Conservation (phyloP, 768 basidiomycete genomes). For the Guyanaporus albipodus region DNA sequence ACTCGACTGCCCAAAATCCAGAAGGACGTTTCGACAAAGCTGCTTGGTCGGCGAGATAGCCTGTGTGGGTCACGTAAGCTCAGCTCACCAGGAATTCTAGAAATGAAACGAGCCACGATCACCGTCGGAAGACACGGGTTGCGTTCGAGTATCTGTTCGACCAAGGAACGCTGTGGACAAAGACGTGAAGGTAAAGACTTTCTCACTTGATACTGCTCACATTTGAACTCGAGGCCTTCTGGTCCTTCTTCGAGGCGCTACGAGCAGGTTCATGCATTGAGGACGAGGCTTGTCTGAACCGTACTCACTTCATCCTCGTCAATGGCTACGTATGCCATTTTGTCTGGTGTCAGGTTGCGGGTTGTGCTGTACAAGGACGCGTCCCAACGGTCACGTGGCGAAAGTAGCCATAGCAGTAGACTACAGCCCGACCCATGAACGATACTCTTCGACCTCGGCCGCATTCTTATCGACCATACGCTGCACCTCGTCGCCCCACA, state of each 20-base stretch:
- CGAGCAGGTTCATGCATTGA: not conserved
- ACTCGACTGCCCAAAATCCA: slow-evolving; percentile 79
- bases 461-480: slow-evolving; percentile 53
- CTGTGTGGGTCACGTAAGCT: slow-evolving; percentile 32
- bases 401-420: not conserved
- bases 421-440: slow-evolving; percentile 46
- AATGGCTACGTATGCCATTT: slow-evolving; percentile 70
- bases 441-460: slow-evolving; percentile 54
- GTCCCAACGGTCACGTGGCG: slow-evolving; percentile 5
- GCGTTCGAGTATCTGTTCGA: slow-evolving; percentile 24
- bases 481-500: slow-evolving; percentile 70
- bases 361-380: not conserved
- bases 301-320: slow-evolving; percentile 63
- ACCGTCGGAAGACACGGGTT: slow-evolving; percentile 34
- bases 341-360: not conserved
- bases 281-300: not conserved
- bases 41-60: slow-evolving; percentile 58
- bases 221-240: slow-evolving; percentile 71
- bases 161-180: slow-evolving; percentile 52
- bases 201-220: slow-evolving; percentile 32
- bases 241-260: slow-evolving; percentile 63
- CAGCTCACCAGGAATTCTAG: not conserved
- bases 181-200: not conserved
- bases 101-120: slow-evolving; percentile 43
- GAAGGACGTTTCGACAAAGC: slow-evolving; percentile 42